Conservation (phyloP, 1,284 basidiomycete species). For the Tilletia walkeri region DNA sequence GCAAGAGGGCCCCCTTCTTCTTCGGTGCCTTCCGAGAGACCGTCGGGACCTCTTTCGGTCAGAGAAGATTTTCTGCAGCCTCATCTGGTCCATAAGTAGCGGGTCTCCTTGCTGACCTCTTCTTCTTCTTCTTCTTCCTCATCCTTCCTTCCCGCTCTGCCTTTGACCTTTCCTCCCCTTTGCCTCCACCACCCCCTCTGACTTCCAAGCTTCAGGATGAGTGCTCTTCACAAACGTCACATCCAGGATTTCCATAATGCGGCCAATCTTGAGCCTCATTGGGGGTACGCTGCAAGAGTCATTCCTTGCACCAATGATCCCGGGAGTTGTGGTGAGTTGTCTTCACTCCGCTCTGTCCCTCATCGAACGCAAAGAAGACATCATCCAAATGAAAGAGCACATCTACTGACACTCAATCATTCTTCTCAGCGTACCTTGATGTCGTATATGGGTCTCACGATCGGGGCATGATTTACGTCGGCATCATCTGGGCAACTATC, state of each 20-base stretch:
- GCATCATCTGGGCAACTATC: slow-evolving; percentile 26
- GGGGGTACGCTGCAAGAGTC: slow-evolving; percentile 26
- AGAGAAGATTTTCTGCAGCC: no score
- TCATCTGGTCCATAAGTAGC: no score
- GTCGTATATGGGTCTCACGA: slow-evolving; percentile 28
- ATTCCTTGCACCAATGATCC: slow-evolving; percentile 29
- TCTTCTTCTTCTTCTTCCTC: no score
- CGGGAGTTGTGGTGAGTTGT: slow-evolving; percentile 22
- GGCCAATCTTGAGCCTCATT: slow-evolving; percentile 20
- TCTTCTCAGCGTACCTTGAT: slow-evolving; percentile 23
- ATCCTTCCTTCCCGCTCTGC: no score
- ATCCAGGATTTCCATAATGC: slow-evolving; percentile 23
- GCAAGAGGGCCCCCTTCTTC: no score
- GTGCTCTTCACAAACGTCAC: slow-evolving; percentile 4
- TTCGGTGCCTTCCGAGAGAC: no score
- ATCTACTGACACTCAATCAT: not conserved
- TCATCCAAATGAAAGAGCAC: not conserved
- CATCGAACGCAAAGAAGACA: not conserved
- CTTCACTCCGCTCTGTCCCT: no score
- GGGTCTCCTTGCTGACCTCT: no score
- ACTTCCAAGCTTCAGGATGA: no score
- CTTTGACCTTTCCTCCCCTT: no score
- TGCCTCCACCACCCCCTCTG: no score
- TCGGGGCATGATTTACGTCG: slow-evolving; percentile 28
- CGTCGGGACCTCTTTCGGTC: no score